These are phyloP conservation scores for Lophiotrema nucula DNA, from an alignment of 495 filamentous ascomycete genomes.

Conservation along the genomic window DNA sequence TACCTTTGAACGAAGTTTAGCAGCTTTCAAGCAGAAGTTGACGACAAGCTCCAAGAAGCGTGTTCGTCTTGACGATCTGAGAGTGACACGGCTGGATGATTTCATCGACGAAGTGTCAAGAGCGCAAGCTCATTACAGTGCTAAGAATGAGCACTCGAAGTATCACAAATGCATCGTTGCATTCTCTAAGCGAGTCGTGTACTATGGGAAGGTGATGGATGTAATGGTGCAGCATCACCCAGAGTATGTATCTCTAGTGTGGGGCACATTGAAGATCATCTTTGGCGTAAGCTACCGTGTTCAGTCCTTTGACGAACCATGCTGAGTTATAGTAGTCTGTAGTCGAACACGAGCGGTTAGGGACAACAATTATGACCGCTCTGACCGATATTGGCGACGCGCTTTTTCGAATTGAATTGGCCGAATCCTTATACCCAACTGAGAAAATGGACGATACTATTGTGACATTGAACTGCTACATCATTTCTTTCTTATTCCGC, in stretches of 20 bases:
- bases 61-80: not conserved
- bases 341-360: slow-evolving; percentile 14
- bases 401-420: slow-evolving; percentile 4
- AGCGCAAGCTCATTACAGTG: slow-evolving; percentile 1
- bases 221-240: slow-evolving; percentile 33
- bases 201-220: slow-evolving; percentile 19
- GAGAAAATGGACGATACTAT: slow-evolving; percentile 13
- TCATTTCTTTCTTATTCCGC: slow-evolving; percentile 10
- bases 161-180: not conserved
- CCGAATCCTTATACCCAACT: slow-evolving; percentile 12
- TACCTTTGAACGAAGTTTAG: slow-evolving; percentile 1
- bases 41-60: not conserved
- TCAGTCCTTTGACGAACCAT: not conserved
- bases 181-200: slow-evolving; percentile 2
- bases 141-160: not conserved
- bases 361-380: not conserved
- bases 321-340: slow-evolving; percentile 6
- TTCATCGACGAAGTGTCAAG: slow-evolving; percentile 4
- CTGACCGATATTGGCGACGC: slow-evolving; percentile 8
- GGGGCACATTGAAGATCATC: slow-evolving; percentile 41
- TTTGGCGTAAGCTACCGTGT: slow-evolving; percentile 12
- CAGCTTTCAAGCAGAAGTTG: slow-evolving; percentile 4
- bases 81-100: slow-evolving; percentile 6
- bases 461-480: slow-evolving; percentile 5
- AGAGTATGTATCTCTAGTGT: slow-evolving; percentile 42